Evolutionary conservation across 345 rosid genomes (phyloP), one percentile per base, ranked within the genome.

Genomic region (Eucalyptus viminalis): DNA sequence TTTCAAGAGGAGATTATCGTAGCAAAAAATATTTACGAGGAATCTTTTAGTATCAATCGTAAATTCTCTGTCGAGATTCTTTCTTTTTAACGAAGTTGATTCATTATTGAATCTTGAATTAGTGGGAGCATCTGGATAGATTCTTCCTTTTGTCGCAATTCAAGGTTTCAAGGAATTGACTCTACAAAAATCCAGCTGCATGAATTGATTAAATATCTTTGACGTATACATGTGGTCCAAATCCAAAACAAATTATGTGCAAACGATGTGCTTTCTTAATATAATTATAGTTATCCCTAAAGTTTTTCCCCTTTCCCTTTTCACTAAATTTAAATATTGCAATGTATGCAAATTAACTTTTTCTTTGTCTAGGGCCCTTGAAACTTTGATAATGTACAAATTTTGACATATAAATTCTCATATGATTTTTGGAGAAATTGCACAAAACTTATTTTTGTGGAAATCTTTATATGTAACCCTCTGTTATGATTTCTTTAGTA

Each of bases 111-210:
- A 72, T 34, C 81, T 72, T 34, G 44, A 72, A 72, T 72, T 22
- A 17, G 19, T 37, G 3, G 14, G 45, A 9, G 8, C 44, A 72
- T 17, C 3, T 3, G 0, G 14, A 5, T 5, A 34, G 4, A 17
- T 72, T 72, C 22, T 19, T 69, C 2, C 8, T 62, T 60, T 21
- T 76, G 27, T 37, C 47, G 1, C 12, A 1, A 76, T 76, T 4
- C 12, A 10, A 24, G 47, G 2, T 37, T 1, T 76, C 2, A 76
- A 37, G 2, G 13, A 69, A 69, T 34, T 3, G 21, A 69, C 7
- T 9, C 10, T 34, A 69, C 6, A 34, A 0, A 31, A 19, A 31
- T 69, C 22, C 4, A 69, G 13, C 34, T 69, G 34, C 22, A 0
- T 9, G 80, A 37, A 10, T 1, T 11, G 5, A 76, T 37, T 40